These are phyloP conservation scores for Craspedostauros australis DNA, from an alignment of 108 stramenopile species.

Conservation along the genomic window DNA sequence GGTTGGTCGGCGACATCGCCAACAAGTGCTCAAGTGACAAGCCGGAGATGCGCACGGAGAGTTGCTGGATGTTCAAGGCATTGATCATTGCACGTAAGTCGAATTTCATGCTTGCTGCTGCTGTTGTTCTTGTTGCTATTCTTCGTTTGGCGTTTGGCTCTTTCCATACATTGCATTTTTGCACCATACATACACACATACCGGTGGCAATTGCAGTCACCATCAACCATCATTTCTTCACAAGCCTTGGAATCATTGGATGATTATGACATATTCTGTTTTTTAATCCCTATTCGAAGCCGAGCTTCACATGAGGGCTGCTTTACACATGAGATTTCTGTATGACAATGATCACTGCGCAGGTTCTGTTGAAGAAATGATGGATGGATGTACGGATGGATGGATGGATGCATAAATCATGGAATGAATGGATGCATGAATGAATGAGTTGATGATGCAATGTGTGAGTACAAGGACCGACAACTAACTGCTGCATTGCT, in stretches of 20 bases:
- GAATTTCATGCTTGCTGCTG: too few species aligned
- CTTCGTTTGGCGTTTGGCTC: too few species aligned
- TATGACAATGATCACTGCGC: conserved; percentile 32
- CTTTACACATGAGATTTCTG: conserved; percentile 73
- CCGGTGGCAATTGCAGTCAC: too few species aligned
- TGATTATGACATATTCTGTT: conserved; percentile 23
- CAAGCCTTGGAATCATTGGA: conserved; percentile 18
- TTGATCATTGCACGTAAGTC: conserved; percentile 81
- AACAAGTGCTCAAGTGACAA: conserved; percentile 73
- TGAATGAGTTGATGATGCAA: neutral
- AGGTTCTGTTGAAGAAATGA: too few species aligned
- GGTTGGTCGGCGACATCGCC: conserved; percentile 71
- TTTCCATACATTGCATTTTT: too few species aligned
- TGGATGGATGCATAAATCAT: too few species aligned
- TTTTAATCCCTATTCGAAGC: conserved; percentile 2
- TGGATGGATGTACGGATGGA: too few species aligned
- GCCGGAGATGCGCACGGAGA: conserved; percentile 57
- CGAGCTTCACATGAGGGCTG: conserved; percentile 27
- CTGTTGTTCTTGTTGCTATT: neutral
- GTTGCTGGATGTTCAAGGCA: conserved; percentile 71
- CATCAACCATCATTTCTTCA: neutral
- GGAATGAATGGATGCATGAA: neutral
- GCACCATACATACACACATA: too few species aligned
- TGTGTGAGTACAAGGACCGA: neutral
- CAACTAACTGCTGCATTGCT: neutral